phyloP scores from a whole-genome alignment of 2,329 filamentous ascomycete species.

The Fusarium burgessii region DNA sequence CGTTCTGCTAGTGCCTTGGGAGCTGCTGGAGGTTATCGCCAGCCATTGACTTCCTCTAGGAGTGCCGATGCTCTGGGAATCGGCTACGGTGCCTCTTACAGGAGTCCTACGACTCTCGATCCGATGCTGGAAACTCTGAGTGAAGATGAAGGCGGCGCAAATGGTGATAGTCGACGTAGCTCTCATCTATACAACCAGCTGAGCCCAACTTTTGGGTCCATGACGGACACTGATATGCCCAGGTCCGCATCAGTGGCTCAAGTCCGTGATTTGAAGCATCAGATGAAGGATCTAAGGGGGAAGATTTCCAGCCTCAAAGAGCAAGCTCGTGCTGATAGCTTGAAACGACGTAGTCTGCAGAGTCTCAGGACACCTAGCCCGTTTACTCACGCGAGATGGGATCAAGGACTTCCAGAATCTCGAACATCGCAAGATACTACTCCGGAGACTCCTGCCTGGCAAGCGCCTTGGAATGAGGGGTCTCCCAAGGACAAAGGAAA shows the following conservation, averaged over 20 bases:
- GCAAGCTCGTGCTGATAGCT: constrained; percentile 80
- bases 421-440: constrained; percentile 34
- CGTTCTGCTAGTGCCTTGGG: constrained; percentile 74
- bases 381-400: constrained; percentile 74
- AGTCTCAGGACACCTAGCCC: constrained; percentile 81
- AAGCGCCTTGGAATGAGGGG: constrained; percentile 29
- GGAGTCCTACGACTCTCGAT: constrained; percentile 57
- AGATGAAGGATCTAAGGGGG: constrained; percentile 87
- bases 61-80: constrained; percentile 58
- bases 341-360: constrained; percentile 81
- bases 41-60: constrained; percentile 58
- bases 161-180: constrained; percentile 38
- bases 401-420: constrained; percentile 46
- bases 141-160: constrained; percentile 61
- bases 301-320: constrained; percentile 85
- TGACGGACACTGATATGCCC: constrained; percentile 63
- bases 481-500: constrained; percentile 26
- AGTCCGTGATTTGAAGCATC: constrained; percentile 80
- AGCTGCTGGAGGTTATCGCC: constrained; percentile 68
- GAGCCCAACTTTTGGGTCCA: constrained; percentile 60
- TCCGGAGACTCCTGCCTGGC: constrained; percentile 36
- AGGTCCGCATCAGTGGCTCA: constrained; percentile 79
- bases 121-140: constrained; percentile 63
- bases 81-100: constrained; percentile 50
- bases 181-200: constrained; percentile 51